Evolutionary conservation across 495 filamentous ascomycete species (phyloP).

Genomic region (Lophiostoma macrostomum): DNA sequence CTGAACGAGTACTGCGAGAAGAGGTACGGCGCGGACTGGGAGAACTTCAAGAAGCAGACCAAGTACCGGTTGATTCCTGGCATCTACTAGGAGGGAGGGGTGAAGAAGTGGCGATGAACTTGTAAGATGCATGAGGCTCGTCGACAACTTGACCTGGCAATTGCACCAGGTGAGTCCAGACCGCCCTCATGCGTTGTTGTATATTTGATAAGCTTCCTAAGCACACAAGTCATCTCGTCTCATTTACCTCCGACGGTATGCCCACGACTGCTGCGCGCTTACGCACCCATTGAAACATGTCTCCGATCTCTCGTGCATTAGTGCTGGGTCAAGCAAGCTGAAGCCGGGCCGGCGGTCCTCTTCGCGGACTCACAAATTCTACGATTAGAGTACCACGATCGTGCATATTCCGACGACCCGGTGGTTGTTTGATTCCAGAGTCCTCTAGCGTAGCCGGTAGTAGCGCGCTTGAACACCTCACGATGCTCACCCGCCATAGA

Average conservation of each 20-base stretch:
- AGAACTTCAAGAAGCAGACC: conserved; percentile 34
- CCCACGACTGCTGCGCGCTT: too few species aligned
- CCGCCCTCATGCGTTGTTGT: background rate
- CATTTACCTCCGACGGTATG: too few species aligned
- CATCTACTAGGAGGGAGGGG: conserved; percentile 14
- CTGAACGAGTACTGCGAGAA: conserved; percentile 52
- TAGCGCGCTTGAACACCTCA: background rate
- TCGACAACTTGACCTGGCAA: background rate
- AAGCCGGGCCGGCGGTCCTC: background rate
- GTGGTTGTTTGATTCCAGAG: too few species aligned
- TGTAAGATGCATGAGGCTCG: background rate
- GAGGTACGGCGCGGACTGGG: conserved; percentile 34
- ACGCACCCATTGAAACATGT: background rate
- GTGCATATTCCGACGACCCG: too few species aligned
- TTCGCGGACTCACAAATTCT: too few species aligned
- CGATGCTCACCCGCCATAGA: background rate
- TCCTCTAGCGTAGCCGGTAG: too few species aligned
- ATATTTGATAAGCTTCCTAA: background rate
- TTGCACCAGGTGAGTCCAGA: background rate
- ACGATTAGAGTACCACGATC: background rate
- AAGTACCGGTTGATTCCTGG: conserved; percentile 21
- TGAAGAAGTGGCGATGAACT: background rate
- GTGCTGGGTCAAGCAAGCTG: background rate
- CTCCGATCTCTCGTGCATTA: background rate
- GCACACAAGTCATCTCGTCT: too few species aligned